A percentile compares a stretch with the other conserved stretches of the same genome.
phyloP scores from a whole-genome alignment of 2,329 filamentous ascomycete genomes.

The Penicillium thymicola region DNA sequence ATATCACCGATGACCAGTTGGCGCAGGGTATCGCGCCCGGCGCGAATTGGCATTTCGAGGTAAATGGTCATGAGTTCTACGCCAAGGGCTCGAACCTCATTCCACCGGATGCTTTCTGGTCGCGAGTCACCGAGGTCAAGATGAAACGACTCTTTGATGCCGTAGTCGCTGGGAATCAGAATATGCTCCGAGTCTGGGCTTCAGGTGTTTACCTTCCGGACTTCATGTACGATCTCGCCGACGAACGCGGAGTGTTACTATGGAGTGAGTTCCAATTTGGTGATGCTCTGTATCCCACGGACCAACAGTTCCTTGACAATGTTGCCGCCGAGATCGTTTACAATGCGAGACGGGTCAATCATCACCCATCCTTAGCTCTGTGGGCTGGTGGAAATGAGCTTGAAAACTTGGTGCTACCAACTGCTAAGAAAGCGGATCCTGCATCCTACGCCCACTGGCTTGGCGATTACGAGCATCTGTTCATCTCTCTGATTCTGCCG shows the following conservation, averaged over 20 bases:
- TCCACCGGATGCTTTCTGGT: conserved; percentile 62
- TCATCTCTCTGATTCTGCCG: conserved; percentile 54
- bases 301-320: conserved; percentile 54
- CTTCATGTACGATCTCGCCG: conserved; percentile 61
- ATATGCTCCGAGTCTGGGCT: conserved; percentile 63
- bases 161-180: conserved; percentile 58
- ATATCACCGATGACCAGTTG: conserved; percentile 54
- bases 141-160: conserved; percentile 55
- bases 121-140: conserved; percentile 53
- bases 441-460: conserved; percentile 44
- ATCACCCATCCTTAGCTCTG: conserved; percentile 56
- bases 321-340: conserved; percentile 56
- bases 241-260: conserved; percentile 58
- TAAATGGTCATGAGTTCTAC: conserved; percentile 63
- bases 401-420: conserved; percentile 52
- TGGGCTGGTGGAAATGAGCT: conserved; percentile 61
- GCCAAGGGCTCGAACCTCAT: conserved; percentile 64
- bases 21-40: conserved; percentile 55
- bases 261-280: conserved; percentile 65
- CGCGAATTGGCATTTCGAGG: conserved; percentile 63
- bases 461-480: conserved; percentile 57
- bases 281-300: conserved; percentile 58
- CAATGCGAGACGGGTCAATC: conserved; percentile 59
- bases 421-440: conserved; percentile 45
- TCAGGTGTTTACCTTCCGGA: conserved; percentile 59